Base-by-base conservation (phyloP, 495 filamentous ascomycete genomes). In the Penicillium flavigenum region DNA sequence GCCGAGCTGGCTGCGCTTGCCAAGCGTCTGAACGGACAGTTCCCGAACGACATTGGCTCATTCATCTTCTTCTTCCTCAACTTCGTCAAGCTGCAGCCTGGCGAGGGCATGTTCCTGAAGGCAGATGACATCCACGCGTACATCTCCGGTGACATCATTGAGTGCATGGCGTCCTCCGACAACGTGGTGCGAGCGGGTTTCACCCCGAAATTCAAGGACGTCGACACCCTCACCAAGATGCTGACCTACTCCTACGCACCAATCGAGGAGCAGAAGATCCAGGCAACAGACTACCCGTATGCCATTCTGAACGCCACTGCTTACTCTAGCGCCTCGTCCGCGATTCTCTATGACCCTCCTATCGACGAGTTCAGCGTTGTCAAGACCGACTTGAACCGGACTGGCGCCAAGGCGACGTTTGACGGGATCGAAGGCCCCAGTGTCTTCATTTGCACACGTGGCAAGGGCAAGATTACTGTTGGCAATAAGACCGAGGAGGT, bases 71-170 rank as follows among this genome's bases (percentile, higher is more conserved):
- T 92, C 75, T 88, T 91, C 74, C 80, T 92, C 48, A 92, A 92
- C 76, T 91, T 89, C 62, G 84, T 92, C 63, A 84, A 83, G 61
- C 79, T 98, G 12, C 76, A 86, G 17, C 83, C 91, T 9, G 94
- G 94, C 32, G 93, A 98, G 72, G 94, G 92, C 16, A 91, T 98
- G 80, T 98, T 97, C 76, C 77, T 98, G 22, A 90, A 89, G 63
- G 94, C 94, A 16, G 91, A 98, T 64, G 94, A 97, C 63, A 96
- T 97, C 58, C 94, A 98, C 68, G 94, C 94, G 19, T 98, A 98
- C 71, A 80, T 98, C 32, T 91, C 87, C 24, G 94, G 94, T 44
- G 94, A 98, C 57, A 96, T 98, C 63, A 91, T 98, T 63, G 94
- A 98, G 75, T 98, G 94, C 79, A 98, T 98, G 94, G 94, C 94